Evolutionary conservation across 2,329 filamentous ascomycete genomes (phyloP).

Genomic region (Seiridium cupressi): DNA sequence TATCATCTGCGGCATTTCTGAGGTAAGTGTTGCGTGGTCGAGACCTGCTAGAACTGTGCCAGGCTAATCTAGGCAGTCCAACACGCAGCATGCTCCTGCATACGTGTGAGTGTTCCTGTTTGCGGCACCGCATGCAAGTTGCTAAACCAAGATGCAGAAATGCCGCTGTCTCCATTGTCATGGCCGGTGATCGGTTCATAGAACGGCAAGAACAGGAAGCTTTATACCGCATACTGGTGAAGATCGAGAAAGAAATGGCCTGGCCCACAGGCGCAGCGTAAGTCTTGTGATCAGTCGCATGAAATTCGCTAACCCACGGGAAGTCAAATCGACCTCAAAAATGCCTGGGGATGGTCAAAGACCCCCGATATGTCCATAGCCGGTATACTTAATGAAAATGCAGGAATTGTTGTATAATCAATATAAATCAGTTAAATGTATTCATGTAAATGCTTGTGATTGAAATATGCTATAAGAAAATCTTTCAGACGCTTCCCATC

Average conservation of each 20-base stretch:
- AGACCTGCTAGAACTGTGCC: neutral
- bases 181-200: conserved; percentile 4
- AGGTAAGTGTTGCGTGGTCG: neutral
- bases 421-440: neutral
- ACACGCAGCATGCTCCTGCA: neutral
- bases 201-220: neutral
- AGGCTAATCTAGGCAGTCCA: neutral
- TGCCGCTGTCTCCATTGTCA: neutral
- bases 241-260: neutral
- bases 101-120: neutral
- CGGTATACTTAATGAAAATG: neutral
- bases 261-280: conserved; percentile 3
- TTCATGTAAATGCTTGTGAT: neutral
- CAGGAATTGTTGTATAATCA: neutral
- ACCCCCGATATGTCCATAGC: neutral
- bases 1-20: neutral
- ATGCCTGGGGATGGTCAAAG: neutral
- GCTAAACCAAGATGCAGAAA: neutral
- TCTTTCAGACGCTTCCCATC: neutral
- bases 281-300: neutral
- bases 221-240: neutral
- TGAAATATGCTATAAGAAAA: neutral
- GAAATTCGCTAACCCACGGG: neutral
- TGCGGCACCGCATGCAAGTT: neutral
- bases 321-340: neutral